Conservation (phyloP, 108 stramenopile species). For the Cyclostephanos tholiformis region DNA sequence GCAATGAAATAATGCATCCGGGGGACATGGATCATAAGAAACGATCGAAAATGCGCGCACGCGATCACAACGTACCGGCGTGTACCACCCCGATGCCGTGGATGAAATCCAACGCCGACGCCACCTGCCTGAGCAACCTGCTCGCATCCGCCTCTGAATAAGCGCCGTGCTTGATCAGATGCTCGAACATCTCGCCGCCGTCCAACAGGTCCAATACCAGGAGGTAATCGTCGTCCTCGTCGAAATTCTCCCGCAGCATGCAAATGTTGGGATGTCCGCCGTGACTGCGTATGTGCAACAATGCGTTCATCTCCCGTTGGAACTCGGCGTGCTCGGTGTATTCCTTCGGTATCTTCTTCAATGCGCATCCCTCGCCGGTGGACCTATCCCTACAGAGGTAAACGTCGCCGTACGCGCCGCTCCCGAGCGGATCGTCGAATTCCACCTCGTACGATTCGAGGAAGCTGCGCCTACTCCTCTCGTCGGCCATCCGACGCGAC, state of each 20-base stretch:
- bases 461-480: slow-evolving; percentile 27
- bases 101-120: slow-evolving; percentile 39
- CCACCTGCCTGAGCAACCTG: slow-evolving; percentile 53
- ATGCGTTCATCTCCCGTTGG: slow-evolving; percentile 78
- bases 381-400: slow-evolving; percentile 56
- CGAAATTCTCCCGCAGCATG: slow-evolving; percentile 65
- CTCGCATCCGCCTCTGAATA: slow-evolving; percentile 84
- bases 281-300: slow-evolving; percentile 66
- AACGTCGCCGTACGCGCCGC: slow-evolving; percentile 72
- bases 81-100: slow-evolving; percentile 49
- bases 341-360: slow-evolving; percentile 82
- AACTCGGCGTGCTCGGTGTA: slow-evolving; percentile 71
- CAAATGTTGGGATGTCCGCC: slow-evolving; percentile 85
- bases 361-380: slow-evolving; percentile 60
- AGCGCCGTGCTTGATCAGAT: slow-evolving; percentile 74
- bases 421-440: slow-evolving; percentile 44
- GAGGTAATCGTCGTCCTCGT: slow-evolving; percentile 63
- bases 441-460: slow-evolving; percentile 45
- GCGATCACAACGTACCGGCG: slow-evolving; percentile 46
- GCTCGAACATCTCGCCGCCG: slow-evolving; percentile 85
- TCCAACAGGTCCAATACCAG: slow-evolving; percentile 71
- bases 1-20: no score
- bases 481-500: slow-evolving; percentile 38
- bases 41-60: background rate
- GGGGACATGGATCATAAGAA: background rate